Percentiles rank a stretch among this genome's conserved stretches.
Evolutionary conservation across 2,329 filamentous ascomycete genomes (phyloP).

Genomic region (Daldinia sp.): DNA sequence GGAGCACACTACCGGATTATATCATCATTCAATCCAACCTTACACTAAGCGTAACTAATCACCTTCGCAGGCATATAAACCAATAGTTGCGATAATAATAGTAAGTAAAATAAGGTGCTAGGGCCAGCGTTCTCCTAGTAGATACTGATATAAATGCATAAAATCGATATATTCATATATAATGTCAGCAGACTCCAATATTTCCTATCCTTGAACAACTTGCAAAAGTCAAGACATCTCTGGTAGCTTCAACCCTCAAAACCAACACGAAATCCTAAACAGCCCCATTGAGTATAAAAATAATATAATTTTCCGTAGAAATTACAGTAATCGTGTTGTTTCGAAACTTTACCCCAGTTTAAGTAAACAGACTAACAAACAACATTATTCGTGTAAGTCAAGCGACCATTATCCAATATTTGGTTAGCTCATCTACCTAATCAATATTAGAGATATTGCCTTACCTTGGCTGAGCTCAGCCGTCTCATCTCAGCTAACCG

Average conservation of each 20-base stretch:
- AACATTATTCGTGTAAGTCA: not conserved
- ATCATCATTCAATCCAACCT: not conserved
- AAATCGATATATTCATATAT: constrained; percentile 8
- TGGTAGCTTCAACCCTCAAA: too few species aligned
- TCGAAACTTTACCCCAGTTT: not conserved
- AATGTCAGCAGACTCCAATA: not conserved
- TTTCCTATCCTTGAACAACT: not conserved
- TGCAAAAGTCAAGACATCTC: not conserved
- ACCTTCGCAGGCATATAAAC: too few species aligned
- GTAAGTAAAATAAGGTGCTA: not conserved
- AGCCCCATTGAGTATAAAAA: not conserved
- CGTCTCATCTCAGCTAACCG: constrained; percentile 31
- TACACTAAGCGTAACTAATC: not conserved
- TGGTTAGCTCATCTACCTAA: constrained; percentile 1
- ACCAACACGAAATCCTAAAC: not conserved
- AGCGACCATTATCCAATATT: not conserved
- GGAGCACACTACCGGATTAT: not conserved
- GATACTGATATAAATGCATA: constrained; percentile 1
- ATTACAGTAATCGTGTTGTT: not conserved
- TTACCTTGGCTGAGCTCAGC: constrained; percentile 17
- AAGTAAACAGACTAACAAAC: not conserved
- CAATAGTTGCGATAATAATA: constrained; percentile 8
- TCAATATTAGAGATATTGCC: constrained; percentile 11
- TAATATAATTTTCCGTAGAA: not conserved
- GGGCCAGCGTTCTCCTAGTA: not conserved